Evolutionary conservation across 768 basidiomycete genomes (phyloP), one percentile per base, ranked within the genome.

Genomic region (Boletus sp.): DNA sequence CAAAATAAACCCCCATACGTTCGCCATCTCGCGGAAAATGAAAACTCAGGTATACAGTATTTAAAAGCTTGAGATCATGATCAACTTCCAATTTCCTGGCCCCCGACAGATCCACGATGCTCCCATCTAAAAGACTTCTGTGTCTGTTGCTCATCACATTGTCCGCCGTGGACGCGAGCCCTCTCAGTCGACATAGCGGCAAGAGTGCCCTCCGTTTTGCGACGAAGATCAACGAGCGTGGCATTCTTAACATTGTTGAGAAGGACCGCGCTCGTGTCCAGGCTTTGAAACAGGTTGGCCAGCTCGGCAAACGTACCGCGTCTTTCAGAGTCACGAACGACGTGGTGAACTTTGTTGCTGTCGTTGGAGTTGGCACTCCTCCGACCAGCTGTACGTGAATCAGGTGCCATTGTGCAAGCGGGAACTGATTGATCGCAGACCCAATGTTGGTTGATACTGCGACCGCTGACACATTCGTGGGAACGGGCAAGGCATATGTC

Each of bases 381-480:
- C 28, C 65, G 3, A 68, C 65, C 14, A 42, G 45, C 5, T 72
- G 73, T 75, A 37, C 35, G 71, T 52, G 15, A 9, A 20, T 32
- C 9, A 7, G 28, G 18, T 18, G 12, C 7, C 3, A 24, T 4
- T 28, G 11, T 10, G 6, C 28, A 59, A n/a, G 18, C 20, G 2
- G 15, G 20, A 32, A 30, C 49, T 59, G 12, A 59, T 1, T 8
- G 17, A 14, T 47, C 6, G 10, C 36, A 74, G 73, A 71, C 45
- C 47, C 59, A 7, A 64, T 72, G 30, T 12, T 71, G 10, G 54
- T 72, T 20, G 71, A 72, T 50, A 71, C 71, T 6, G 71, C 71
- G 14, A 73, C 71, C 37, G 53, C 70, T 10, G 71, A 68, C 53
- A 73, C 67, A 4, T 72, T 61, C 51, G 44, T 72, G 24, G 71